These are phyloP conservation scores for Globisporangium parvum DNA, from an alignment of 352 stramenopile species.

Conservation along the genomic window DNA sequence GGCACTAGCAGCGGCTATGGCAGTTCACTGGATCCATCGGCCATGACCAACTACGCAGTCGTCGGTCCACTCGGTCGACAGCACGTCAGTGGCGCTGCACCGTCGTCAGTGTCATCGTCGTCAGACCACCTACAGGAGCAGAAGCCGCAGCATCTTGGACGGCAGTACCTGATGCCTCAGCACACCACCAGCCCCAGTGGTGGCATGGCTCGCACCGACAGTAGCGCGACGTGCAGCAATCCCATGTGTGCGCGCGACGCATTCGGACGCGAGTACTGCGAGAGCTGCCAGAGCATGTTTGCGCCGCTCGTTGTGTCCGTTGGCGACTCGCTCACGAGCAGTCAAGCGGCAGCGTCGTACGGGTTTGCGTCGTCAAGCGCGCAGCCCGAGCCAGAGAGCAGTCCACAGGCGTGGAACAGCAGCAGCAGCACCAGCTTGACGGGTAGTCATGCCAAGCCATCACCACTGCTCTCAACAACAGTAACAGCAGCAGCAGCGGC, in stretches of 20 bases:
- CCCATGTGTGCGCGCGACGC: conserved; percentile 49
- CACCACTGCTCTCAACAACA: too few relatives aligned
- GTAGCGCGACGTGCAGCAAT: conserved; percentile 32
- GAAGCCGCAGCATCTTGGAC: conserved; percentile 12
- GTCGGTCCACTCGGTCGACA: too few relatives aligned
- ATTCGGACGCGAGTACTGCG: conserved; percentile 53
- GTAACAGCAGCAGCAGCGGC: neutral
- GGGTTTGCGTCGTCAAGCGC: conserved; percentile 13
- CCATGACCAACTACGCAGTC: too few relatives aligned
- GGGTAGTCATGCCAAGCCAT: conserved; percentile 8
- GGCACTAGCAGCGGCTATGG: neutral
- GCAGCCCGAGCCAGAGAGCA: conserved; percentile 18
- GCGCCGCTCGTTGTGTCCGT: conserved; percentile 43
- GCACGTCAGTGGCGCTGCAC: too few relatives aligned
- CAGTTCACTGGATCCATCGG: too few relatives aligned
- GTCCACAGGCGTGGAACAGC: conserved; percentile 11
- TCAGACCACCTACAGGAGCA: too few relatives aligned
- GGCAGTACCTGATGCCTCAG: conserved; percentile 1
- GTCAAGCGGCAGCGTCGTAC: conserved; percentile 12
- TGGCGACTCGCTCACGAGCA: conserved; percentile 15
- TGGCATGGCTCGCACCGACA: neutral
- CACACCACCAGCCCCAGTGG: too few relatives aligned
- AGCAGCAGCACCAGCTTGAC: neutral
- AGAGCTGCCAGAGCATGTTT: conserved; percentile 55
- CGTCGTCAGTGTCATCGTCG: too few relatives aligned